Evolutionary conservation across 2,329 filamentous ascomycete genomes (phyloP), one percentile per base, ranked within the genome.

Genomic region (Botryotinia globosa): DNA sequence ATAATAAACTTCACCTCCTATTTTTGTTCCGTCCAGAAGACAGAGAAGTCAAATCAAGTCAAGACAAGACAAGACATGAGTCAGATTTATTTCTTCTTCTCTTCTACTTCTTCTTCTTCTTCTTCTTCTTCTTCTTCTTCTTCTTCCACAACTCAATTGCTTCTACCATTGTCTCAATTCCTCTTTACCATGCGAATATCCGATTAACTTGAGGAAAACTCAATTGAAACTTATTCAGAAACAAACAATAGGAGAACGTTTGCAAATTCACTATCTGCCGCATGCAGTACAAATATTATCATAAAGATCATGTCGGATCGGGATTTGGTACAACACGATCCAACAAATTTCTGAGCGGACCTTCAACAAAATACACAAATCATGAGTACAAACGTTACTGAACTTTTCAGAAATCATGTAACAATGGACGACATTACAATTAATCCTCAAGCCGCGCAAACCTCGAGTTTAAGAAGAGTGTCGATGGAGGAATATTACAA

Each of bases 401-500:
- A 39, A 22, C 14, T 29, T 22, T 72, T 61, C 62, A 68, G 70
- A 51, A 67, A 61, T 58, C 45, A 72, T 68, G 70, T 51, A 72
- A 67, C 48, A 25, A 72, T 72, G 70, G 70, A 72, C 39, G 70
- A 72, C 25, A 39, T 68, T 20, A 39, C 62, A 29, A 44, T 42
- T 29, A 29, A 34, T 37, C 25, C 62, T 32, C 70, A 56, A 45
- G 48, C 45, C 34, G 56, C 70, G 20, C 62, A 44, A 9, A 61
- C 42, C 18, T 59, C 69, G n/a, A 71, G 48, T 39, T 45, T 32
- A 10, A 37, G 62, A 18, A n/a, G 37, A 67, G 51, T 67, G 32
- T 68, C 70, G 22, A 72, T 72, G 70, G 62, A 72, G 51, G 22
- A 66, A 16, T 67, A 72, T 32, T 67, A 44, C 48, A 68, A 72